phyloP scores from a whole-genome alignment of 306 rosid genomes.

The Corylus avellana region DNA sequence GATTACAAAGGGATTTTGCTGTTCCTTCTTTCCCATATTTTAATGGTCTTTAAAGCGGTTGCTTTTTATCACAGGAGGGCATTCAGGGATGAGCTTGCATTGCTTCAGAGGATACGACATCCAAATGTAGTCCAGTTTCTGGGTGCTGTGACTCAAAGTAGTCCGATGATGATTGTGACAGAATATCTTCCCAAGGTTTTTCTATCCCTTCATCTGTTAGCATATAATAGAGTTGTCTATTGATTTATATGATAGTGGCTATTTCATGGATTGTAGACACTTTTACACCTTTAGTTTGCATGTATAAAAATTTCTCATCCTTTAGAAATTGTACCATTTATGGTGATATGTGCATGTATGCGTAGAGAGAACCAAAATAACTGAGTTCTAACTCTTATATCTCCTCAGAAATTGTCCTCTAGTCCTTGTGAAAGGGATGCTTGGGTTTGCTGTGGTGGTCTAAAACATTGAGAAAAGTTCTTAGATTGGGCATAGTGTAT shows the following conservation, averaged over 20 bases:
- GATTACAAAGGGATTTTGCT: conserved; percentile 5
- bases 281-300: background rate
- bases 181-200: conserved; percentile 97
- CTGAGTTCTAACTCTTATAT: background rate
- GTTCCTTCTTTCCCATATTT: conserved; percentile 1
- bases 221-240: background rate
- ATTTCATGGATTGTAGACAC: background rate
- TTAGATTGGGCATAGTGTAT: background rate
- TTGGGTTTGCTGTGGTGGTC: background rate
- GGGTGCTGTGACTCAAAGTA: conserved; percentile 98
- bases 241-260: background rate
- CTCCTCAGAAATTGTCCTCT: background rate
- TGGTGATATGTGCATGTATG: background rate
- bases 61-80: conserved; percentile 65
- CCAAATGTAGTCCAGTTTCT: conserved; percentile 97
- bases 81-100: conserved; percentile 84
- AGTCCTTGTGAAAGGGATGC: background rate
- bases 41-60: conserved; percentile 29
- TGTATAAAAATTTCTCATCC: background rate
- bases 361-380: background rate
- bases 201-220: conserved; percentile 1
- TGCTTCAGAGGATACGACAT: conserved; percentile 92
- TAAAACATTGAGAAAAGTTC: background rate
- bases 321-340: background rate
- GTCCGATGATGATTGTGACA: conserved; percentile 98